A percentile compares a stretch with the other conserved stretches of the same genome.
phyloP scores from a whole-genome alignment of 2,329 filamentous ascomycete species.

The Dactylellina cionopaga region DNA sequence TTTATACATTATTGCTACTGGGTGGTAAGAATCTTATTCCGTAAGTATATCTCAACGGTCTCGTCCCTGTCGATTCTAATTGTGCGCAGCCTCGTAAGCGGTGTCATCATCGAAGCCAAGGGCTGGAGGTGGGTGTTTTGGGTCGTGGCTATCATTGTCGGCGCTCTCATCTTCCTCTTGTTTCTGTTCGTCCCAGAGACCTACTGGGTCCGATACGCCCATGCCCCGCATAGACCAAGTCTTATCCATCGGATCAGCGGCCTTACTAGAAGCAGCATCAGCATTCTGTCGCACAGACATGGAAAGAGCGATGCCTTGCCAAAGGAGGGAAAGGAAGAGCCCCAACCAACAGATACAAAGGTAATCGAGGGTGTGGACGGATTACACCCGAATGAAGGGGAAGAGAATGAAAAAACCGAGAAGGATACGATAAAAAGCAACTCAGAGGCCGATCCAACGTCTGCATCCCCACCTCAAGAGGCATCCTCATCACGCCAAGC shows the following conservation, averaged over 20 bases:
- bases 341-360: neutral
- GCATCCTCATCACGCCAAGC: neutral
- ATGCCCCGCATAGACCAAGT: slow-evolving; percentile 60
- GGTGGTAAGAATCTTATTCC: slow-evolving; percentile 92
- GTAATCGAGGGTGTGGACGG: neutral
- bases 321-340: neutral
- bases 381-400: no score
- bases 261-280: slow-evolving; percentile 15
- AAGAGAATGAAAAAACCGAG: neutral
- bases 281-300: slow-evolving; percentile 17
- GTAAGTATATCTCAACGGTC: neutral
- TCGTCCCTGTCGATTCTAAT: neutral
- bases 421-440: neutral
- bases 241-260: slow-evolving; percentile 50
- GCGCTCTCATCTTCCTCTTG: slow-evolving; percentile 74
- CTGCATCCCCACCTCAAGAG: neutral
- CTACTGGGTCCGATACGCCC: slow-evolving; percentile 89
- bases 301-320: neutral
- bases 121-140: slow-evolving; percentile 94
- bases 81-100: slow-evolving; percentile 72
- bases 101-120: slow-evolving; percentile 79
- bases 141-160: slow-evolving; percentile 84
- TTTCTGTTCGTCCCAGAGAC: slow-evolving; percentile 95
- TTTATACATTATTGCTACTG: slow-evolving; percentile 88
- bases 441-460: neutral